These are phyloP conservation scores for Amaranthus hypochondriacus DNA, from an alignment of 148 eudicot species.

Conservation along the genomic window DNA sequence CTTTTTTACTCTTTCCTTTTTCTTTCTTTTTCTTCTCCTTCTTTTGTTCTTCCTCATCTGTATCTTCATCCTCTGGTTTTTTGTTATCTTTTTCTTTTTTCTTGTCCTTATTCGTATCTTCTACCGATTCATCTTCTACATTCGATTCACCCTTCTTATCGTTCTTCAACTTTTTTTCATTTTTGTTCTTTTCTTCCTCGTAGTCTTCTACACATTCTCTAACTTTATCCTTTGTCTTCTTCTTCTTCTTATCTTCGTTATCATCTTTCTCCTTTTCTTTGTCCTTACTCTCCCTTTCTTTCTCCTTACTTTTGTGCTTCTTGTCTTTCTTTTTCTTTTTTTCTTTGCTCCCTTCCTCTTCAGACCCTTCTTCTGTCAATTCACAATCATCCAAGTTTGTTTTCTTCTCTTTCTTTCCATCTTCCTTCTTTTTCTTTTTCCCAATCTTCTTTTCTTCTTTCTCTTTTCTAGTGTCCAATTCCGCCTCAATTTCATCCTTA, in stretches of 20 bases:
- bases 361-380: slow-evolving; percentile 1
- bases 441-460: slow-evolving; percentile 10
- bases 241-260: slow-evolving; percentile 15
- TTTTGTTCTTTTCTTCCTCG: slow-evolving; percentile 11
- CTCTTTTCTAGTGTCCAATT: neutral
- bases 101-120: slow-evolving; percentile 2
- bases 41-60: slow-evolving; percentile 18
- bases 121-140: slow-evolving; percentile 14
- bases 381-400: neutral
- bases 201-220: slow-evolving; percentile 2
- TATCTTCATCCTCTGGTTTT: slow-evolving; percentile 17
- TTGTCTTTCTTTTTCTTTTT: slow-evolving; percentile 22
- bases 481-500: slow-evolving; percentile 1
- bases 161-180: slow-evolving; percentile 7
- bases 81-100: slow-evolving; percentile 7
- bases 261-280: slow-evolving; percentile 5
- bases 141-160: slow-evolving; percentile 2
- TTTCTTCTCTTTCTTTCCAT: slow-evolving; percentile 22
- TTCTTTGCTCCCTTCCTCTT: slow-evolving; percentile 9
- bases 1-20: slow-evolving; percentile 37
- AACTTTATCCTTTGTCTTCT: slow-evolving; percentile 11
- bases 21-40: slow-evolving; percentile 30
- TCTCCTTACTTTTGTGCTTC: slow-evolving; percentile 9
- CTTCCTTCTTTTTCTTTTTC: slow-evolving; percentile 11
- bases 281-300: slow-evolving; percentile 14